A percentile compares a stretch with the other conserved stretches of the same genome.
These are phyloP conservation scores for Nannizziopsis barbatae DNA, from an alignment of 2,329 filamentous ascomycete species.

Conservation along the genomic window DNA sequence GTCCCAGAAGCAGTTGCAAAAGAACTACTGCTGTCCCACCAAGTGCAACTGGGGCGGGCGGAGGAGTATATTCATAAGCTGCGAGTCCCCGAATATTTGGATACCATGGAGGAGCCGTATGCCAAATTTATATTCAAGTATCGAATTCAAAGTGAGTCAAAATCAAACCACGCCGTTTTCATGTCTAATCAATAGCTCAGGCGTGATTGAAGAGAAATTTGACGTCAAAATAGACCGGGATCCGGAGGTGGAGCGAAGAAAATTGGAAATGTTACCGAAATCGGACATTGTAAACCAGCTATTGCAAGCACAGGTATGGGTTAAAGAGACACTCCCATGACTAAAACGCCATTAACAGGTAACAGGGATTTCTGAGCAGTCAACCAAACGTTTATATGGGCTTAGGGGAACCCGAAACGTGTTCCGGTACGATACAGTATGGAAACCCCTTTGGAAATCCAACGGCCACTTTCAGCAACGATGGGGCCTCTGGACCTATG, in stretches of 20 bases:
- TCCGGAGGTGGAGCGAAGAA: conserved; percentile 16
- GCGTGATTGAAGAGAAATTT: conserved; percentile 15
- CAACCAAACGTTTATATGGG: background rate
- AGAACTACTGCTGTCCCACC: conserved; percentile 19
- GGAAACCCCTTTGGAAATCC: background rate
- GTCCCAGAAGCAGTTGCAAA: conserved; percentile 16
- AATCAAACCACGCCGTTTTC: background rate
- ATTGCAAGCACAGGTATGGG: conserved; percentile 15
- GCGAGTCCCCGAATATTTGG: conserved; percentile 22
- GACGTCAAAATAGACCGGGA: conserved; percentile 13
- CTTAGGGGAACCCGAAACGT: background rate
- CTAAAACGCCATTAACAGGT: background rate
- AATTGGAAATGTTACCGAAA: conserved; percentile 15
- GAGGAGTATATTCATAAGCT: conserved; percentile 23
- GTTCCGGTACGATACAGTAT: background rate
- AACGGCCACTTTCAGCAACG: background rate
- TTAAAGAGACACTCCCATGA: background rate
- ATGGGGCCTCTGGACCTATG: background rate
- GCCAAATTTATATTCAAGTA: conserved; percentile 28
- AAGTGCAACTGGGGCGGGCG: conserved; percentile 23
- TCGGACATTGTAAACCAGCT: conserved; percentile 18
- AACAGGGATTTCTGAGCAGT: conserved; percentile 4
- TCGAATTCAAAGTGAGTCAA: conserved; percentile 16
- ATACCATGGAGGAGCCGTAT: conserved; percentile 24
- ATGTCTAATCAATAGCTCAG: conserved; percentile 9